Conservation (phyloP, 2,329 filamentous ascomycete species). For the Raffaelea albimanens region DNA sequence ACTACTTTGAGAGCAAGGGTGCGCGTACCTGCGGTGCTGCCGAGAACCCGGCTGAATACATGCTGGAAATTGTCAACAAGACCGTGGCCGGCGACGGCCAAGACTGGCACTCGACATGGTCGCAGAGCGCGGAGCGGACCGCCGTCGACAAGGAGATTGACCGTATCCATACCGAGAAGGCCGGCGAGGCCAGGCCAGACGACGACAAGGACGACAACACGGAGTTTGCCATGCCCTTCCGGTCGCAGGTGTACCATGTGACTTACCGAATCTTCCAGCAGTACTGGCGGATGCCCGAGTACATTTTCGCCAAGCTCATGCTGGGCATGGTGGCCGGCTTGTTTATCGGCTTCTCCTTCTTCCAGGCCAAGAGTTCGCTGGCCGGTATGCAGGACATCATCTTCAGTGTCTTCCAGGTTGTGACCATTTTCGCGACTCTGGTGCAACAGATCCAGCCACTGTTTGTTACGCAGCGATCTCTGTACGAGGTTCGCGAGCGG, state of each 20-base stretch:
- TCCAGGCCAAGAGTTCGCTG: constrained; percentile 56
- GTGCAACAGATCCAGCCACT: constrained; percentile 77
- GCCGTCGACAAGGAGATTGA: constrained; percentile 48
- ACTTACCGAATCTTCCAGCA: constrained; percentile 72
- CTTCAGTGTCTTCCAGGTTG: constrained; percentile 76
- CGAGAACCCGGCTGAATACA: constrained; percentile 78
- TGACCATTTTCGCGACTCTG: constrained; percentile 71
- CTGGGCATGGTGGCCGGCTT: constrained; percentile 57
- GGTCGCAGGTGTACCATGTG: constrained; percentile 56
- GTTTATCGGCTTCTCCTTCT: constrained; percentile 79
- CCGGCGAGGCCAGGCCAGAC: constrained; percentile 15
- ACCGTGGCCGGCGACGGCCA: constrained; percentile 52
- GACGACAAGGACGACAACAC: constrained; percentile 42
- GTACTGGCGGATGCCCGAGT: constrained; percentile 83
- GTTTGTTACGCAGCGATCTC: constrained; percentile 70
- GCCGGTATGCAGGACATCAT: constrained; percentile 78
- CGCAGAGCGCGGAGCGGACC: constrained; percentile 43
- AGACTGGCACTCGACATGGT: constrained; percentile 57
- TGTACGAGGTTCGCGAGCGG: constrained; percentile 78
- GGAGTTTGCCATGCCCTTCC: constrained; percentile 73
- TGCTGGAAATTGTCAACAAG: constrained; percentile 56
- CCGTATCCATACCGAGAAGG: constrained; percentile 37
- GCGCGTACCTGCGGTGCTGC: constrained; percentile 53
- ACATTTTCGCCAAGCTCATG: constrained; percentile 74
- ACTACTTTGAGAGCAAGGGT: constrained; percentile 69